Conservation (phyloP, 2,329 filamentous ascomycete genomes). For the Fusarium xylarioides region DNA sequence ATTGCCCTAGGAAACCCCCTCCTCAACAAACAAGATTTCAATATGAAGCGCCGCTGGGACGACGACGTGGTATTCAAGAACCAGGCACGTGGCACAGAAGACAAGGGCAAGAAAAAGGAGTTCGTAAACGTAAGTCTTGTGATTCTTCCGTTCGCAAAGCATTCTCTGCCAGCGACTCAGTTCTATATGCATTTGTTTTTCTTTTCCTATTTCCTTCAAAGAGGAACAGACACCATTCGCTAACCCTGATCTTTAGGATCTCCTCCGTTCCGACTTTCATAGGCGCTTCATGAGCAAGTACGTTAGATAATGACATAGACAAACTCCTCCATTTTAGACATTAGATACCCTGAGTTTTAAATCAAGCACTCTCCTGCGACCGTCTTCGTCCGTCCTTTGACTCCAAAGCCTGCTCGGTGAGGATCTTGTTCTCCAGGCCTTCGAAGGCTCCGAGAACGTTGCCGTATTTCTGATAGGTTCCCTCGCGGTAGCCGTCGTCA, state of each 20-base stretch:
- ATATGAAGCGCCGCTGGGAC: slow-evolving; percentile 93
- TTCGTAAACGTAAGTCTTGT: slow-evolving; percentile 84
- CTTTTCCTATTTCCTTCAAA: not conserved
- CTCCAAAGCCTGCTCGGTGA: slow-evolving; percentile 51
- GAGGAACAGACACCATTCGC: slow-evolving; percentile 1
- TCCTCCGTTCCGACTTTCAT: slow-evolving; percentile 95
- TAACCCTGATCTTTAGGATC: slow-evolving; percentile 65
- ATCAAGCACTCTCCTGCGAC: slow-evolving; percentile 20
- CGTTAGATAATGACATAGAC: slow-evolving; percentile 56
- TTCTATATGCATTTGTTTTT: not conserved
- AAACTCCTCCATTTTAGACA: slow-evolving; percentile 33
- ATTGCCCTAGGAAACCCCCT: slow-evolving; percentile 94
- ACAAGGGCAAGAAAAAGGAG: slow-evolving; percentile 87
- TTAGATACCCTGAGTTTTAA: slow-evolving; percentile 41
- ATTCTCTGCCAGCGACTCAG: not conserved
- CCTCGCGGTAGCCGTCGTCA: slow-evolving; percentile 80
- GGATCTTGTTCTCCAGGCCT: slow-evolving; percentile 74
- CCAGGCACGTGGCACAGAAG: slow-evolving; percentile 93
- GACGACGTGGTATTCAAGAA: slow-evolving; percentile 99
- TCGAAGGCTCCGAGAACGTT: slow-evolving; percentile 79
- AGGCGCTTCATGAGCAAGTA: slow-evolving; percentile 91
- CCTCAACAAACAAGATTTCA: slow-evolving; percentile 88
- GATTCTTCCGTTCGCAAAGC: not conserved
- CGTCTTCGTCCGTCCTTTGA: slow-evolving; percentile 9
- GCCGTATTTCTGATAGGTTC: slow-evolving; percentile 81